Percentiles rank a stretch among this genome's conserved stretches.
Conservation (phyloP, 768 basidiomycete genomes). For the Asterophora lycoperdoides region DNA sequence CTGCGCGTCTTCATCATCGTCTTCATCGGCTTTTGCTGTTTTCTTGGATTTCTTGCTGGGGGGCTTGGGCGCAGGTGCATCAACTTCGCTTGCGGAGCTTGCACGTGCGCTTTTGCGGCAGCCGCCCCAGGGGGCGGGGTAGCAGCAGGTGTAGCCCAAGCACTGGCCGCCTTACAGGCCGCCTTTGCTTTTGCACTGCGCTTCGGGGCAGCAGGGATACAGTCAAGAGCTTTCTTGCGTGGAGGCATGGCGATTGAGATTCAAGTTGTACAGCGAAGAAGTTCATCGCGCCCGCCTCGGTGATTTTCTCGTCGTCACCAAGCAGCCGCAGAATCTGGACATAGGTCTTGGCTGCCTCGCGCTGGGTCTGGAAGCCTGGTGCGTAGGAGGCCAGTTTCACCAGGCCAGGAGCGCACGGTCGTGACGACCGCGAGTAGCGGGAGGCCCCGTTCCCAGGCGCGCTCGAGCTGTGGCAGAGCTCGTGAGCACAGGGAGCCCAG, state of each 20-base stretch:
- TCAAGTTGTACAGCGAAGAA: conserved; percentile 52
- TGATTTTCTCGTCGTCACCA: conserved; percentile 47
- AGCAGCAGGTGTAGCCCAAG: conserved; percentile 14
- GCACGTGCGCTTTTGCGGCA: conserved; percentile 24
- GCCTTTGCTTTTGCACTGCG: conserved; percentile 35
- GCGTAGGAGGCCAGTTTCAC: conserved; percentile 72
- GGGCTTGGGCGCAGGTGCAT: conserved; percentile 23
- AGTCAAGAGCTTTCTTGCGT: conserved; percentile 38
- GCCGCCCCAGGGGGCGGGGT: conserved; percentile 20
- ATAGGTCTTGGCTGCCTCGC: conserved; percentile 70
- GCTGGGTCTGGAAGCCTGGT: conserved; percentile 58
- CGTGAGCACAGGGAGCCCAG: no score
- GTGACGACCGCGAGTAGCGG: conserved; percentile 37
- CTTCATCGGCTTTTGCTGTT: conserved; percentile 19
- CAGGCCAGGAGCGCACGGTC: conserved; percentile 45
- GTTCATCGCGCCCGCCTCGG: conserved; percentile 78
- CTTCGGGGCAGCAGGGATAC: conserved; percentile 27
- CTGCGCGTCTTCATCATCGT: conserved; percentile 21
- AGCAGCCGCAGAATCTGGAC: conserved; percentile 78
- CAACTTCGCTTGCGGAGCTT: conserved; percentile 24
- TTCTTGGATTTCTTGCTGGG: conserved; percentile 28
- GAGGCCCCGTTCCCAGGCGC: no score
- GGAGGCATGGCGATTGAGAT: conserved; percentile 35
- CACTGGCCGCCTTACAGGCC: conserved; percentile 4
- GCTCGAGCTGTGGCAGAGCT: no score